Conservation (phyloP, 169 alveolate genomes). For the Plasmodium blacklocki region DNA sequence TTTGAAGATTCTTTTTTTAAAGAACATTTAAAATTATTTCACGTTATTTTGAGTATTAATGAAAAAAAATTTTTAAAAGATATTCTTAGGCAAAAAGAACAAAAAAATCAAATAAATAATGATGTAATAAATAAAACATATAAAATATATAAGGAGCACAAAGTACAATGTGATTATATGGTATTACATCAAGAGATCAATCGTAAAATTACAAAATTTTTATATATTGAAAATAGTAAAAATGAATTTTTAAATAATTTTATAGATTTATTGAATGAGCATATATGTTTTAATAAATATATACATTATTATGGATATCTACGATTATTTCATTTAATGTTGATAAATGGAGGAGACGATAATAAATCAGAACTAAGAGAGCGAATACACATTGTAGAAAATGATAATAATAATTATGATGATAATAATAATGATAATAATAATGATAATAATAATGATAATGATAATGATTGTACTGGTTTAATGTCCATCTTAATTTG, state of each 20-base stretch:
- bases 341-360: neutral
- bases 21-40: neutral
- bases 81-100: neutral
- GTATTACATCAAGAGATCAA: too few species aligned
- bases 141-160: too few species aligned
- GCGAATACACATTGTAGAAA: neutral
- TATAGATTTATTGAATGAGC: slow-evolving; percentile 8
- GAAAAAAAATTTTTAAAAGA: neutral
- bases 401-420: neutral
- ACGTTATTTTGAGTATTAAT: slow-evolving; percentile 7
- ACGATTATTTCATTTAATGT: slow-evolving; percentile 25
- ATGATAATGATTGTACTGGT: neutral
- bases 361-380: neutral
- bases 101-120: neutral
- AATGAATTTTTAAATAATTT: slow-evolving; percentile 5
- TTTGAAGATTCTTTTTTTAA: slow-evolving; percentile 43
- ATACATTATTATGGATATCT: slow-evolving; percentile 27
- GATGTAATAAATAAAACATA: too few species aligned
- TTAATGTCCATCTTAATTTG: slow-evolving; percentile 7
- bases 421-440: neutral
- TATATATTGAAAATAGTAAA: neutral
- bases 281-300: slow-evolving; percentile 5
- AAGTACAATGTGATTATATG: too few species aligned
- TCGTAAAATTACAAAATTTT: neutral
- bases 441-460: neutral